Evolutionary conservation across 805 yeast species (phyloP), one percentile per base, ranked within the genome.

Genomic region (Yueomyces sp.): DNA sequence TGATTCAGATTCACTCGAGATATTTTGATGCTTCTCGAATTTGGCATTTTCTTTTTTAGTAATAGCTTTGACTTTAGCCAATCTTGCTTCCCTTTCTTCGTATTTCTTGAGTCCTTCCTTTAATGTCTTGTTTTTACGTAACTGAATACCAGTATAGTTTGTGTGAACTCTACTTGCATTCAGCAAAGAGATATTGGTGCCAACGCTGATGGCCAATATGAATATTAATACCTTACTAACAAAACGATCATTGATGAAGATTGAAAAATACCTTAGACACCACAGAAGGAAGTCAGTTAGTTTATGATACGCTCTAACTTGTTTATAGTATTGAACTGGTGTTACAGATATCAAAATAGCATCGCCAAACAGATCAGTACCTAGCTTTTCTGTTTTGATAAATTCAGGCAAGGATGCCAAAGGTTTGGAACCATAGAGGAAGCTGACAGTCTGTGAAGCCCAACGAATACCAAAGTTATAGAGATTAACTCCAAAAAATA

Each of bases 171-270:
- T 74, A n/a, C 95, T 82, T 45, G 85, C 92, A 55, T 86, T 85
- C 60, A 90, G 73, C 51, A 92, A 71, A 62, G 88, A 90, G 42
- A 83, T 77, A 60, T 92, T 92, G 49, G 85, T 78, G 4, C 82
- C 78, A 44, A 85, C 74, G 50, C 94, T 83, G 49, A 85, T 66
- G 28, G 82, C 78, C 47, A 88, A 76, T 8, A 77, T 78, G 48
- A 83, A 70, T 39, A 88, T 73, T 42, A 87, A 69, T 49, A 79
- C 74, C 59, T 88, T 88, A 48, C 92, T 79, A 51, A 87, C 74
- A 48, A 85, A 67, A 44, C 80, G 82, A 61, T 88, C 96, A 53
- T 82, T 76, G 44, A 88, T 81, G 26, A 88, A 84, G 45, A 57
- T 58, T 47, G 85, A 79, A 48, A 87, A 61, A 41, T 68, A 69